These are phyloP conservation scores for Triangularia verruculosa DNA, from an alignment of 2,329 filamentous ascomycete genomes.

Conservation along the genomic window DNA sequence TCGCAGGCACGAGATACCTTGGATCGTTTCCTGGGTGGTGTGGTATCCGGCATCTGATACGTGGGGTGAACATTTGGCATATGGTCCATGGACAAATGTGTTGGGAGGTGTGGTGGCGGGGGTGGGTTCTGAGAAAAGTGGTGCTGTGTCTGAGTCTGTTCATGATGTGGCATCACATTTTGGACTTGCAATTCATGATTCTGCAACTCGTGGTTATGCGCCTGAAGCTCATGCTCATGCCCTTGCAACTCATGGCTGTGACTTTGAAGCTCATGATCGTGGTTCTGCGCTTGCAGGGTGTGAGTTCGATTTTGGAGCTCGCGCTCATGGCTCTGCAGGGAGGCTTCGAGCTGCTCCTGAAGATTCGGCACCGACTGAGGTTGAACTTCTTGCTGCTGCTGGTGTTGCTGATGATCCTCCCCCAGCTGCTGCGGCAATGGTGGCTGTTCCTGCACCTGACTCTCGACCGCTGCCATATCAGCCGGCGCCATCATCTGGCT, in stretches of 20 bases:
- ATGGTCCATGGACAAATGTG: slow-evolving; percentile 37
- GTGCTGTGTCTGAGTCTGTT: slow-evolving; percentile 25
- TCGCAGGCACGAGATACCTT: slow-evolving; percentile 89
- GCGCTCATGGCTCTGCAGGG: slow-evolving; percentile 28
- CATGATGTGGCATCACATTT: slow-evolving; percentile 29
- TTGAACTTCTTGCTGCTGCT: slow-evolving; percentile 8
- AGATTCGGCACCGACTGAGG: slow-evolving; percentile 14
- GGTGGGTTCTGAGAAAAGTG: slow-evolving; percentile 27
- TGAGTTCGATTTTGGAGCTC: slow-evolving; percentile 28
- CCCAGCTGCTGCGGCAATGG: slow-evolving; percentile 11
- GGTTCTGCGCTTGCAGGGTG: slow-evolving; percentile 25
- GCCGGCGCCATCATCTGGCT: slow-evolving; percentile 43
- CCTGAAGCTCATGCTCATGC: slow-evolving; percentile 24
- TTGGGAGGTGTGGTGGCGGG: slow-evolving; percentile 31
- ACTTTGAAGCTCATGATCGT: slow-evolving; percentile 28
- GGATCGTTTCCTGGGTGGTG: slow-evolving; percentile 70
- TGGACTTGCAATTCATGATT: slow-evolving; percentile 33
- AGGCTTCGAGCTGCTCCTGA: slow-evolving; percentile 22
- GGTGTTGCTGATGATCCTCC: neutral
- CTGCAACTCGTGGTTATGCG: slow-evolving; percentile 24
- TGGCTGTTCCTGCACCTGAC: slow-evolving; percentile 36
- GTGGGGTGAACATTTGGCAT: slow-evolving; percentile 31
- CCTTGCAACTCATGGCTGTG: slow-evolving; percentile 30
- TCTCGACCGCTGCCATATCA: slow-evolving; percentile 41
- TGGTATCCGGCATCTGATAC: slow-evolving; percentile 49